Evolutionary conservation across 1,139 yeast genomes (phyloP), one percentile per base, ranked within the genome.

Genomic region (Kodamaea anthophila): DNA sequence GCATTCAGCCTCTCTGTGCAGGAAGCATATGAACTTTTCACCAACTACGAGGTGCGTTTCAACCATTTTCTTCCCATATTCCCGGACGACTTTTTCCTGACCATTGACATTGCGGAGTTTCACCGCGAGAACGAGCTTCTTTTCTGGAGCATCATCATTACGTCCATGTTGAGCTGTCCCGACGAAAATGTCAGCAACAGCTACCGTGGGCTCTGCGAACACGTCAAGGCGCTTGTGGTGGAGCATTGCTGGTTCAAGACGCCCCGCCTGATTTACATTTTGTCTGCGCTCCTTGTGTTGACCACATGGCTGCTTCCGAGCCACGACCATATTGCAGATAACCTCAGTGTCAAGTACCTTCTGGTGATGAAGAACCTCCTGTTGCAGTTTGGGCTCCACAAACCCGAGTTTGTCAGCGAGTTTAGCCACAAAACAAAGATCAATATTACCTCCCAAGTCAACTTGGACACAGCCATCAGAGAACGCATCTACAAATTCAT

Each of bases 241-340:
- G 55, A 55, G 28, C 58, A 53, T 33, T 64, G 71, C 44, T 66
- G 72, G 73, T 49, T 60, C 32, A 52, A 57, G 28, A 66, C 72
- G 14, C 73, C 73, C 8, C 53, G 72, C 38, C 61, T 68, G 14
- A 58, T 65, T 11, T 64, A 61, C 37, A 58, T 65, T 6, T 45
- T 66, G 18, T 52, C 62, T 5, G 55, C 71, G 3, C 52, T 66
- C 28, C 48, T 65, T 25, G 55, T 66, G 15, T 53, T 66, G 32
- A 65, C 72, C 6, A 64, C 71, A 3, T 66, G 73, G 73, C 68
- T 71, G n/a, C 49, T 65, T 21, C 71, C 70, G 5, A 49, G 49
- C 16, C 40, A 46, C 12, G 52, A 53, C 31, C 7, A 9, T 5
- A 9, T 16, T 6, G 52, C 56, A 21, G 66, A 64, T 34, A 57